Base-by-base conservation (phyloP, 2,329 filamentous ascomycete genomes). In the Sclerotinia spermophila region DNA sequence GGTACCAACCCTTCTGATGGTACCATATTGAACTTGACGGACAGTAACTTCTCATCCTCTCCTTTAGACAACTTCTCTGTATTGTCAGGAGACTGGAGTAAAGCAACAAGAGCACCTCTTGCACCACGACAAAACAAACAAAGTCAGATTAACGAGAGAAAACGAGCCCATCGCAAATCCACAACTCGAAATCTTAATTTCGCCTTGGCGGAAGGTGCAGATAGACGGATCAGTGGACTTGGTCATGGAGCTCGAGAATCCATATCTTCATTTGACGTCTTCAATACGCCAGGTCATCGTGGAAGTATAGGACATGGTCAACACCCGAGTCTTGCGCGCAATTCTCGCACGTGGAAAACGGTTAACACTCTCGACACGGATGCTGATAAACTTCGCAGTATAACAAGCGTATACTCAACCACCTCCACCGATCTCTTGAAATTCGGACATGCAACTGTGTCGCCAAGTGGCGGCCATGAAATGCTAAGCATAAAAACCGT, bases 301-400 rank as follows among this genome's bases (percentile, higher is more conserved):
- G 69, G 72, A 53, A 77, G 76, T 56, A 67, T 77, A 17, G 76
- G 76, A 11, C 75, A 77, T 53, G 77, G 76, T 17, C 73, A 74
- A 67, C 73, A 62, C 15, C 58, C 40, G 6, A 59, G 40, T 24
- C 40, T 69, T 35, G 61, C 59, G 2, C 71, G 76, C 33, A 73
- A 78, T 53, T 77, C 76, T 24, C 72, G 62, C 53, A 75, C 74
- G 7, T 78, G 74, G 77, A 69, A 71, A 21, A 75, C 72, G 7
- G 71, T 74, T 10, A 71, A 71, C 13, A 70, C 73, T n/a, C 67
- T 62, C 40, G 72, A 70, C 11, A 35, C 56, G 5, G 55, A 69
- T 42, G 65, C 55, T 27, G 61, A 72, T 38, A 73, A 71, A 40
- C 68, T 71, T 27, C 66, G 70, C 17, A 77, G 76, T 61, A 72